phyloP scores from a whole-genome alignment of 495 filamentous ascomycete genomes.

The Daldinia caldariorum region DNA sequence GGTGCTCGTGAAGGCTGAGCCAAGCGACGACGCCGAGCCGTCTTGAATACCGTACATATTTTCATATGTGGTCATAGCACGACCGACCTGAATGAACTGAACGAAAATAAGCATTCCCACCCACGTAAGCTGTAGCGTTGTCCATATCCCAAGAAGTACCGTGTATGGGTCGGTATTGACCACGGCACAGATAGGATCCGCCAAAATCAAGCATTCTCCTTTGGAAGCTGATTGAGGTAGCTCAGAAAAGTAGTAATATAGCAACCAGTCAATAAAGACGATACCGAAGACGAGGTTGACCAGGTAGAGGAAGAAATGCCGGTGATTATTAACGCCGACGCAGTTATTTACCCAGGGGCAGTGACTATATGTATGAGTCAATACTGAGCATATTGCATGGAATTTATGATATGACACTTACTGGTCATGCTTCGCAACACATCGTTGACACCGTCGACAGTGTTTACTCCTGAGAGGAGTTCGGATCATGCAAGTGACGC shows the following conservation, averaged over 20 bases:
- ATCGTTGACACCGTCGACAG: conserved; percentile 88
- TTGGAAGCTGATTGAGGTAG: conserved; percentile 46
- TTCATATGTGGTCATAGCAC: conserved; percentile 94
- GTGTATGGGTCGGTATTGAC: conserved; percentile 86
- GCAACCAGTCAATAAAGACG: conserved; percentile 63
- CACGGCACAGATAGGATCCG: conserved; percentile 74
- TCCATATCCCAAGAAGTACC: conserved; percentile 79
- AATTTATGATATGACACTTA: conserved; percentile 56
- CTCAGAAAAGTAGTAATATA: conserved; percentile 55
- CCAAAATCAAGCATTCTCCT: conserved; percentile 78
- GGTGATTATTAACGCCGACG: conserved; percentile 90
- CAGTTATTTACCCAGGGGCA: conserved; percentile 99
- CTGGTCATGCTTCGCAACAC: conserved; percentile 97
- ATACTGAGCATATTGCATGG: not conserved
- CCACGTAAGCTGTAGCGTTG: conserved; percentile 85
- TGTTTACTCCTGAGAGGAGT: conserved; percentile 94
- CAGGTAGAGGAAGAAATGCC: conserved; percentile 93
- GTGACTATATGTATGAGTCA: conserved; percentile 73
- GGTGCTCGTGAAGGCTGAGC: conserved; percentile 80
- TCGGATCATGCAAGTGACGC: conserved; percentile 90
- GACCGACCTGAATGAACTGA: conserved; percentile 87
- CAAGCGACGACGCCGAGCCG: conserved; percentile 69
- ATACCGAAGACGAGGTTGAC: conserved; percentile 80
- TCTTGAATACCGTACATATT: conserved; percentile 82
- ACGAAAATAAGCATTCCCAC: conserved; percentile 94